These are phyloP conservation scores for Aureobasidium sp. DNA, from an alignment of 2,329 filamentous ascomycete genomes.

Conservation along the genomic window DNA sequence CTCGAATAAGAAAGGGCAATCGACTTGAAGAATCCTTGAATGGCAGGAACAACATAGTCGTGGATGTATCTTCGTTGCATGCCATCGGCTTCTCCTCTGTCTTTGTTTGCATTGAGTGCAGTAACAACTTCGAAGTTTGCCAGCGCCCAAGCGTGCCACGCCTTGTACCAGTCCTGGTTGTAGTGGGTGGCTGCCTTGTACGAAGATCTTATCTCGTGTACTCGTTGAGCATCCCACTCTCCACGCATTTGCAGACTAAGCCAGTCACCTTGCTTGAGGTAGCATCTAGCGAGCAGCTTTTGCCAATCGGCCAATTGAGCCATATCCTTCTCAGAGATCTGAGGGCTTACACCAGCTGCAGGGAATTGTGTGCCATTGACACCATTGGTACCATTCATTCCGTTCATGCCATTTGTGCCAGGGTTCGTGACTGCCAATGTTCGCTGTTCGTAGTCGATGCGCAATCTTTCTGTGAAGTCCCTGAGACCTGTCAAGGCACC, in stretches of 20 bases:
- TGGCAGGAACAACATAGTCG: slow-evolving; percentile 87
- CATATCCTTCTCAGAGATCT: slow-evolving; percentile 30
- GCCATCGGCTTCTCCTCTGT: slow-evolving; percentile 40
- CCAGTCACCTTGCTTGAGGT: slow-evolving; percentile 95
- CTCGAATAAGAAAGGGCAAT: slow-evolving; percentile 87
- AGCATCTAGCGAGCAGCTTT: slow-evolving; percentile 84
- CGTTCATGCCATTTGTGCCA: slow-evolving; percentile 36
- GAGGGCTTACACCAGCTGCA: slow-evolving; percentile 19
- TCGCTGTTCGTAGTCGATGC: slow-evolving; percentile 47
- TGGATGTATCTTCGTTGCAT: slow-evolving; percentile 62
- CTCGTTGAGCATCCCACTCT: slow-evolving; percentile 79
- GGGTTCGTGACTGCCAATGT: slow-evolving; percentile 24
- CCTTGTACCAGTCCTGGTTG: slow-evolving; percentile 95
- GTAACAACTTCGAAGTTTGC: slow-evolving; percentile 99
- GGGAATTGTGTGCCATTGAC: slow-evolving; percentile 31
- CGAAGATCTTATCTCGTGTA: slow-evolving; percentile 81
- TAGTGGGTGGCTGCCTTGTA: slow-evolving; percentile 89
- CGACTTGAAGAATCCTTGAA: slow-evolving; percentile 94
- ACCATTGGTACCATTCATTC: slow-evolving; percentile 34
- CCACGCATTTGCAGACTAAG: slow-evolving; percentile 76
- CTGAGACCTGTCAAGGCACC: slow-evolving; percentile 52
- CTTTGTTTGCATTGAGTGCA: slow-evolving; percentile 59
- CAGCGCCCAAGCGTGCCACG: slow-evolving; percentile 97
- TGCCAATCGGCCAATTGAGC: slow-evolving; percentile 49
- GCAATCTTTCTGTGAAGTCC: slow-evolving; percentile 53